Evolutionary conservation across 225 moss, liverwort and hornwort species (phyloP).

Genomic region (Polytrichum formosum): DNA sequence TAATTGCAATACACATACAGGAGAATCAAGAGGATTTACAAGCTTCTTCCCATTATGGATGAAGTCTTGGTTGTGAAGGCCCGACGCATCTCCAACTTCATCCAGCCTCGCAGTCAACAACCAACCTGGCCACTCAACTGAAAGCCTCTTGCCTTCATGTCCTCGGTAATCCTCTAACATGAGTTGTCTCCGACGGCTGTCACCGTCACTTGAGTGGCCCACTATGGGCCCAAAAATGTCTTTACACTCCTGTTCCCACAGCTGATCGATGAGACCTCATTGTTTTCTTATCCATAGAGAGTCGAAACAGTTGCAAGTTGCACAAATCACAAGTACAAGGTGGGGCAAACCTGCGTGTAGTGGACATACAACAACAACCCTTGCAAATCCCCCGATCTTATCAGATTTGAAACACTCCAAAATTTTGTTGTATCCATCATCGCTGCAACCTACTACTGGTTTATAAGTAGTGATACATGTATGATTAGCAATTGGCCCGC

Average conservation of each 20-base stretch:
- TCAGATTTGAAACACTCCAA: not conserved
- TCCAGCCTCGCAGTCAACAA: too few species aligned
- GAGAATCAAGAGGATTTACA: too few species aligned
- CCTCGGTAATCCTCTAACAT: not conserved
- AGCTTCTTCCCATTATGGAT: too few species aligned
- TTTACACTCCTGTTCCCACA: not conserved
- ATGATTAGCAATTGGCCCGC: not conserved
- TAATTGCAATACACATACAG: too few species aligned
- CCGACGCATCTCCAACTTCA: too few species aligned
- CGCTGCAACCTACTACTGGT: not conserved
- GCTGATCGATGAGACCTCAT: not conserved
- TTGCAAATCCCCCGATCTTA: slow-evolving; percentile 3
- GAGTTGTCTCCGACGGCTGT: not conserved
- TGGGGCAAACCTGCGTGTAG: not conserved
- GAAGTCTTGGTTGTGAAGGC: too few species aligned
- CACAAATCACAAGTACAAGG: not conserved
- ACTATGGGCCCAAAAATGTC: not conserved
- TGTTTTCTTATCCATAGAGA: not conserved
- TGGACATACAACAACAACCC: not conserved
- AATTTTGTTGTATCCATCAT: slow-evolving; percentile 2
- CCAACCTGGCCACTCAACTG: too few species aligned
- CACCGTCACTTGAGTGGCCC: not conserved
- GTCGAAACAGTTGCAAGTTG: slow-evolving; percentile 6
- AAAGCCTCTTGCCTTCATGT: too few species aligned
- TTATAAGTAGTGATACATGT: not conserved